These are phyloP conservation scores for Camillea tinctor DNA, from an alignment of 2,329 filamentous ascomycete species.

Conservation along the genomic window DNA sequence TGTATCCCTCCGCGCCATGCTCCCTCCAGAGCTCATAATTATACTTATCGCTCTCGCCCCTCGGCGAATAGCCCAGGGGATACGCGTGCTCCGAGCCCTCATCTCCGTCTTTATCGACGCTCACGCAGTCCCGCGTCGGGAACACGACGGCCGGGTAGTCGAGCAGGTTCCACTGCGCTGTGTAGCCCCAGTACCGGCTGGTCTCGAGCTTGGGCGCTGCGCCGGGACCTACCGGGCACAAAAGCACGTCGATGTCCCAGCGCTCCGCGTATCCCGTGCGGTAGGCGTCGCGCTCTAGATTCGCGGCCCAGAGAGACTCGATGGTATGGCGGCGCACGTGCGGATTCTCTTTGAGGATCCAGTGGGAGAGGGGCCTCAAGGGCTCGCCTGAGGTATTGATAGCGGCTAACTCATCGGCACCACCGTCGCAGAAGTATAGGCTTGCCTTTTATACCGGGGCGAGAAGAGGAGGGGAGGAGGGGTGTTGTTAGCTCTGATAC, in stretches of 20 bases:
- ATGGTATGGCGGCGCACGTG: slow-evolving; percentile 41
- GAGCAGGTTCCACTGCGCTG: slow-evolving; percentile 65
- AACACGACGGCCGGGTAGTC: slow-evolving; percentile 65
- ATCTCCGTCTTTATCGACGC: slow-evolving; percentile 1
- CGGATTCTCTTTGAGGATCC: slow-evolving; percentile 55
- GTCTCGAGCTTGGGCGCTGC: slow-evolving; percentile 44
- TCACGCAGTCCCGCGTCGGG: slow-evolving; percentile 42
- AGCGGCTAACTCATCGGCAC: slow-evolving; percentile 47
- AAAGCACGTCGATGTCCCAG: slow-evolving; percentile 58
- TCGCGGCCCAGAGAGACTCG: slow-evolving; percentile 41
- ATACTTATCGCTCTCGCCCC: slow-evolving; percentile 22
- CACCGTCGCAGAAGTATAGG: slow-evolving; percentile 62
- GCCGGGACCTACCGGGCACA: slow-evolving; percentile 56
- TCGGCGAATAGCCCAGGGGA: slow-evolving; percentile 18
- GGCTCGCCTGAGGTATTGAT: slow-evolving; percentile 57
- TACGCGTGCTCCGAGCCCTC: slow-evolving; percentile 13
- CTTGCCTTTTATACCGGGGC: slow-evolving; percentile 30
- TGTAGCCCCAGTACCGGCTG: slow-evolving; percentile 63
- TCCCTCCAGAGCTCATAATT: slow-evolving; percentile 33
- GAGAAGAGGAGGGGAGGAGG: neutral
- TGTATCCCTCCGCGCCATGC: slow-evolving; percentile 36
- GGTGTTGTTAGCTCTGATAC: too few species aligned
- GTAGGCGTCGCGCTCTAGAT: slow-evolving; percentile 39
- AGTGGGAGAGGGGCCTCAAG: slow-evolving; percentile 54
- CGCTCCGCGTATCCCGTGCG: slow-evolving; percentile 36